A percentile compares a stretch with the other conserved stretches of the same genome.
These are phyloP conservation scores for Streptanthus diversifolius DNA, from an alignment of 345 rosid species.

Conservation along the genomic window DNA sequence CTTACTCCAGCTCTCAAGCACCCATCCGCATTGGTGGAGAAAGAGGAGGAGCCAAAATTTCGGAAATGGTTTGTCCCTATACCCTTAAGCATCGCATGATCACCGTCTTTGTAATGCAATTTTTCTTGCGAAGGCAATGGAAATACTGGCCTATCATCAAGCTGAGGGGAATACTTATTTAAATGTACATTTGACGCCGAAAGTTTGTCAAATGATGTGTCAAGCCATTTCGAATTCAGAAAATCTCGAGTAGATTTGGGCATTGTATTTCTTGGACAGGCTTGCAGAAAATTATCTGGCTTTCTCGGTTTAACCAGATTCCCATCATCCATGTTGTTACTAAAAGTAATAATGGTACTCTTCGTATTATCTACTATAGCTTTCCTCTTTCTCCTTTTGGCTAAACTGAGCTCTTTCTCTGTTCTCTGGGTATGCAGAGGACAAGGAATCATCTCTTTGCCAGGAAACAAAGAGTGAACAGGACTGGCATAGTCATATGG, in stretches of 20 bases:
- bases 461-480: conserved; percentile 21
- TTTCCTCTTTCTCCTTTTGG: conserved; percentile 50
- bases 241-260: conserved; percentile 35
- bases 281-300: conserved; percentile 25
- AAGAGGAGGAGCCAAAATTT: conserved; percentile 32
- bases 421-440: conserved; percentile 40
- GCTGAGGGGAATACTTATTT: conserved; percentile 21
- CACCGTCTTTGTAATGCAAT: conserved; percentile 16
- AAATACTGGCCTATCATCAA: conserved; percentile 25
- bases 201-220: conserved; percentile 42
- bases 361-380: conserved; percentile 35
- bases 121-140: conserved; percentile 32
- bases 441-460: conserved; percentile 35
- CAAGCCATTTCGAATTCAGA: conserved; percentile 39
- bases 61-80: conserved; percentile 29
- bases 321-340: conserved; percentile 36
- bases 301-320: conserved; percentile 33
- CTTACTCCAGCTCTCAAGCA: conserved; percentile 25
- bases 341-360: conserved; percentile 30
- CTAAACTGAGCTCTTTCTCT: conserved; percentile 38
- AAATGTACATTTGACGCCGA: conserved; percentile 30
- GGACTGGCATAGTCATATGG: conserved; percentile 28
- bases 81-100: conserved; percentile 34
- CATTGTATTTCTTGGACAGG: conserved; percentile 24
- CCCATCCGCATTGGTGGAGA: conserved; percentile 28